Conservation (phyloP, 1,139 yeast species). For the Yamadazyma friedrichii region DNA sequence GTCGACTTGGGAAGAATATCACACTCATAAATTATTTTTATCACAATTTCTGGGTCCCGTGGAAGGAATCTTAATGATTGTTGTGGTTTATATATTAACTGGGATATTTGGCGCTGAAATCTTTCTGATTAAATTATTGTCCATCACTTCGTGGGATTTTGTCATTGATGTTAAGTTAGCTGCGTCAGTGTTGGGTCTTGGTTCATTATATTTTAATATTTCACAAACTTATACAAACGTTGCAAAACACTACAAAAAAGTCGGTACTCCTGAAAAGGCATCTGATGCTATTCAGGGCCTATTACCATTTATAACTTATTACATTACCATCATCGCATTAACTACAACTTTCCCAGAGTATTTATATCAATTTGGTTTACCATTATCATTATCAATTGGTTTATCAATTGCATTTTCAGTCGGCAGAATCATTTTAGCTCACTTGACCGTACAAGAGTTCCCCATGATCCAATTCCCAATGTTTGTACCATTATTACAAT, state of each 20-base stretch:
- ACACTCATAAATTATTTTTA: constrained; percentile 79
- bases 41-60: constrained; percentile 91
- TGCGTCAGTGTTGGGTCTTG: constrained; percentile 49
- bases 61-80: constrained; percentile 79
- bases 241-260: constrained; percentile 42
- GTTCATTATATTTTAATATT: constrained; percentile 69
- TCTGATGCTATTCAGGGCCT: constrained; percentile 59
- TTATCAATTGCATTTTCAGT: constrained; percentile 78
- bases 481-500: constrained; percentile 62
- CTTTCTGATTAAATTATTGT: constrained; percentile 50
- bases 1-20: constrained; percentile 96
- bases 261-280: constrained; percentile 17
- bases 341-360: constrained; percentile 51
- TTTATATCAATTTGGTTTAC: constrained; percentile 48
- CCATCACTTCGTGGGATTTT: constrained; percentile 34
- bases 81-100: constrained; percentile 54
- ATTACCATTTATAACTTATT: constrained; percentile 69
- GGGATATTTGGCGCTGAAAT: constrained; percentile 69
- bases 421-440: constrained; percentile 87
- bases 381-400: constrained; percentile 70
- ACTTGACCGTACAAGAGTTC: constrained; percentile 75
- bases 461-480: constrained; percentile 73
- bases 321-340: constrained; percentile 50
- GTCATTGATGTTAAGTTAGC: constrained; percentile 37
- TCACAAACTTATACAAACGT: constrained; percentile 74